Conservation (phyloP, 768 basidiomycete genomes). For the Psilocybe cyanescens region DNA sequence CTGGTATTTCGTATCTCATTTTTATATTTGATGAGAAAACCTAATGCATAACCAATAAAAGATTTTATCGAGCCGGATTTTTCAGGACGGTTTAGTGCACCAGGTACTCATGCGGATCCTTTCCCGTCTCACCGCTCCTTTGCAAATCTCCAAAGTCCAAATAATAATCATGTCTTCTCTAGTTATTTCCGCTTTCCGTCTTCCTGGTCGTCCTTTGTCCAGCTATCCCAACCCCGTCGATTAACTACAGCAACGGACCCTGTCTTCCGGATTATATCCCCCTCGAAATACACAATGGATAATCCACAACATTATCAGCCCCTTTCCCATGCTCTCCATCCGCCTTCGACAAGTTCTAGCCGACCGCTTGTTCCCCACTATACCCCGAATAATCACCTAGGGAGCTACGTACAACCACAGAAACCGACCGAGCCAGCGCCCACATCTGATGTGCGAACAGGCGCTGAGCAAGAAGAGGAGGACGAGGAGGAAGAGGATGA, state of each 20-base stretch:
- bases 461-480: slow-evolving; percentile 44
- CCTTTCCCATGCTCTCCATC: slow-evolving; percentile 77
- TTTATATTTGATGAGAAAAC: slow-evolving; percentile 35
- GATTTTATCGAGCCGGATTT: slow-evolving; percentile 32
- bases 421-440: slow-evolving; percentile 20
- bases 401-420: slow-evolving; percentile 27
- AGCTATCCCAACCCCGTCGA: background rate
- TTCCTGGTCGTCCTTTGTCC: background rate
- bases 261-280: slow-evolving; percentile 9
- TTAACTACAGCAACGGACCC: slow-evolving; percentile 9
- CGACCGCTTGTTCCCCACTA: slow-evolving; percentile 19
- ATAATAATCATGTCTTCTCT: background rate
- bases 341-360: slow-evolving; percentile 42
- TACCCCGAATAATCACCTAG: slow-evolving; percentile 23
- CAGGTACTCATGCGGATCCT: slow-evolving; percentile 23
- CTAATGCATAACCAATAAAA: slow-evolving; percentile 35
- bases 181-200: background rate
- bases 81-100: slow-evolving; percentile 23
- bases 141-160: background rate
- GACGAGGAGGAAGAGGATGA: slow-evolving; percentile 66
- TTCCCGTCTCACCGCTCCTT: slow-evolving; percentile 8
- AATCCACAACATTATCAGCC: slow-evolving; percentile 84
- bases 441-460: slow-evolving; percentile 4
- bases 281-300: slow-evolving; percentile 43
- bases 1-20: slow-evolving; percentile 21